phyloP scores from a whole-genome alignment of 306 rosid species.

The Dryas alaskensis region DNA sequence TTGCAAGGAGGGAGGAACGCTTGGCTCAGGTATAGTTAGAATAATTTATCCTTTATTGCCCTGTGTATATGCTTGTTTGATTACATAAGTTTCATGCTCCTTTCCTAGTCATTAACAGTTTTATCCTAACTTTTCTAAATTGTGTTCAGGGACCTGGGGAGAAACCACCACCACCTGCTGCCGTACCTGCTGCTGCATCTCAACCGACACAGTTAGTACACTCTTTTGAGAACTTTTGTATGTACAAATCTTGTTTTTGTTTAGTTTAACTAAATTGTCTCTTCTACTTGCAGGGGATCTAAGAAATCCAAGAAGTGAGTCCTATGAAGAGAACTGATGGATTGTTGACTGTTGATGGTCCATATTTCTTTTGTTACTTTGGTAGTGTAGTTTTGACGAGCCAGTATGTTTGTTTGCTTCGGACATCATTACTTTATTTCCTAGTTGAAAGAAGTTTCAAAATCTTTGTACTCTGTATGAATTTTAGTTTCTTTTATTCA shows the following conservation, averaged over 20 bases:
- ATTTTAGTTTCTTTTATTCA: constrained; percentile 7
- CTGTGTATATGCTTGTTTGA: too few relatives aligned
- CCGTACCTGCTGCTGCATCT: constrained; percentile 39
- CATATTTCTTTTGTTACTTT: constrained; percentile 15
- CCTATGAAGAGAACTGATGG: constrained; percentile 21
- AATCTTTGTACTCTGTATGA: constrained; percentile 25
- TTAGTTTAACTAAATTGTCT: not conserved
- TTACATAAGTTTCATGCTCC: not conserved
- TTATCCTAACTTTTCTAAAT: not conserved
- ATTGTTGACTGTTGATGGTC: constrained; percentile 15
- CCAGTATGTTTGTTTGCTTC: constrained; percentile 33
- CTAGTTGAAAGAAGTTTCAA: constrained; percentile 37
- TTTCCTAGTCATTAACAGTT: not conserved
- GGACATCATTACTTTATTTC: constrained; percentile 34
- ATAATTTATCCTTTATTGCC: not conserved
- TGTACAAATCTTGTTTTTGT: not conserved
- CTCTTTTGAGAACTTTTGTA: not conserved
- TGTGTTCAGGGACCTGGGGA: constrained; percentile 76
- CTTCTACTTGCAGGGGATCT: constrained; percentile 50
- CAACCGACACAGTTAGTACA: constrained; percentile 65
- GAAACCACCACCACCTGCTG: constrained; percentile 34
- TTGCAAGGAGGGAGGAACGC: constrained; percentile 91
- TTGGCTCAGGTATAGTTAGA: constrained; percentile 59
- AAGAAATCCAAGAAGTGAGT: constrained; percentile 75
- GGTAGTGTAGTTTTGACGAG: constrained; percentile 51